Percentiles rank a stretch among this genome's conserved stretches.
Conservation (phyloP, 148 eudicot species). For the Cornus suecica region DNA sequence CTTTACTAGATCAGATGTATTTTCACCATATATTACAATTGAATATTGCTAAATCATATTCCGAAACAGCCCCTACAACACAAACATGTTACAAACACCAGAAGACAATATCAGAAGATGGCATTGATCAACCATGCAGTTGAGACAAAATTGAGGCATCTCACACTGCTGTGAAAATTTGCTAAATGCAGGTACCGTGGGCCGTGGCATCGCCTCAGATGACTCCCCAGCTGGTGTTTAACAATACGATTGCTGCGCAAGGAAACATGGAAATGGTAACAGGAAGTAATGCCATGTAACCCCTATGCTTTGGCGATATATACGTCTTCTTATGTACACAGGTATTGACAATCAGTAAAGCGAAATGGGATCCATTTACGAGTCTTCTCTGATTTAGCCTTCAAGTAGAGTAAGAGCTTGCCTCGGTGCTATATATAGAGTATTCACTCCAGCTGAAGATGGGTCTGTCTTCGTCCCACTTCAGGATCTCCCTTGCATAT, state of each 20-base stretch:
- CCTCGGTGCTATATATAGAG: conserved; percentile 68
- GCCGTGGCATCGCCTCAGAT: not conserved
- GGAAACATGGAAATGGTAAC: not conserved
- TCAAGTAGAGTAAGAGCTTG: conserved; percentile 56
- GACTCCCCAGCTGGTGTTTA: not conserved
- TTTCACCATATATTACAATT: not conserved
- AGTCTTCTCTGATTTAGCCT: conserved; percentile 13
- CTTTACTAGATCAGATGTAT: not conserved
- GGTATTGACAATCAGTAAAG: conserved; percentile 1
- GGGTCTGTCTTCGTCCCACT: conserved; percentile 90
- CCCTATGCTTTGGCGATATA: conserved; percentile 2
- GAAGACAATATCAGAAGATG: not conserved
- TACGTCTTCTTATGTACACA: conserved; percentile 19
- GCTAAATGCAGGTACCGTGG: not conserved
- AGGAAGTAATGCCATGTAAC: not conserved
- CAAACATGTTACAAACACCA: not conserved
- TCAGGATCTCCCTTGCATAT: conserved; percentile 78
- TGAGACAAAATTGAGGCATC: not conserved
- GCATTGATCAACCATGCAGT: not conserved
- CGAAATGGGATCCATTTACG: conserved; percentile 2
- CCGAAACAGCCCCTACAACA: not conserved
- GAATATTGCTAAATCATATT: not conserved
- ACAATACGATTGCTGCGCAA: not conserved
- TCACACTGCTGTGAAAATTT: not conserved
- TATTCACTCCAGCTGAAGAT: conserved; percentile 65